Evolutionary conservation across 2,329 filamentous ascomycete genomes (phyloP).

Genomic region (Parafenestella ontariensis): DNA sequence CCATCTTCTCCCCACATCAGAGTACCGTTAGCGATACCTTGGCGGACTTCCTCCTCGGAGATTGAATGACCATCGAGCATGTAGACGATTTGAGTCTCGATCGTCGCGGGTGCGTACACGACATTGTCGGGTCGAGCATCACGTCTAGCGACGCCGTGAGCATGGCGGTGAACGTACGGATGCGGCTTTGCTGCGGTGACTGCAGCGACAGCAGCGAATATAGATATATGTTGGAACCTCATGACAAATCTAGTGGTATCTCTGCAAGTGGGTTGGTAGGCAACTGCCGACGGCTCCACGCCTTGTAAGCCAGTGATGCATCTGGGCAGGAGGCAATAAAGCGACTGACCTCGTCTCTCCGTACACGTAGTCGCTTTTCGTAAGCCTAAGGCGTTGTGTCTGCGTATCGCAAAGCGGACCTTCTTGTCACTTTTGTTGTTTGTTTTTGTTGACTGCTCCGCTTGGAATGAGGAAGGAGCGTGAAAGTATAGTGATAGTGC

Average conservation of each 20-base stretch:
- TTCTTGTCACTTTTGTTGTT: conserved; percentile 15
- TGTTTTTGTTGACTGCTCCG: conserved; percentile 7
- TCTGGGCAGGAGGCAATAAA: background rate
- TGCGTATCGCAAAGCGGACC: background rate
- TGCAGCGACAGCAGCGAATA: conserved; percentile 51
- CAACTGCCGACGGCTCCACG: conserved; percentile 4
- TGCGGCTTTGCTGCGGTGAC: conserved; percentile 66
- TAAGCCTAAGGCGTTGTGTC: background rate
- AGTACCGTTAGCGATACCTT: conserved; percentile 73
- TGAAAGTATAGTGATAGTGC: conserved; percentile 27
- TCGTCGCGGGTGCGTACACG: conserved; percentile 60
- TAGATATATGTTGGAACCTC: conserved; percentile 46
- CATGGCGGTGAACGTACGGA: conserved; percentile 65
- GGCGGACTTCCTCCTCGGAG: conserved; percentile 68
- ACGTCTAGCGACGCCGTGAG: conserved; percentile 53
- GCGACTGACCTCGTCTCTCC: conserved; percentile 13
- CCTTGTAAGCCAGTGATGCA: conserved; percentile 15
- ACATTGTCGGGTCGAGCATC: conserved; percentile 55
- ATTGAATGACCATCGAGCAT: conserved; percentile 71
- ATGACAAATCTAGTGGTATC: conserved; percentile 28
- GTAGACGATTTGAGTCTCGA: conserved; percentile 73
- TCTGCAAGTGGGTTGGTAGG: background rate
- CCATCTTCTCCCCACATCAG: conserved; percentile 70
- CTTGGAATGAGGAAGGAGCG: conserved; percentile 27
- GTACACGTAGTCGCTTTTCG: background rate